Evolutionary conservation across 1,139 yeast species (phyloP).

Genomic region (Meyerozyma guilliermondii): DNA sequence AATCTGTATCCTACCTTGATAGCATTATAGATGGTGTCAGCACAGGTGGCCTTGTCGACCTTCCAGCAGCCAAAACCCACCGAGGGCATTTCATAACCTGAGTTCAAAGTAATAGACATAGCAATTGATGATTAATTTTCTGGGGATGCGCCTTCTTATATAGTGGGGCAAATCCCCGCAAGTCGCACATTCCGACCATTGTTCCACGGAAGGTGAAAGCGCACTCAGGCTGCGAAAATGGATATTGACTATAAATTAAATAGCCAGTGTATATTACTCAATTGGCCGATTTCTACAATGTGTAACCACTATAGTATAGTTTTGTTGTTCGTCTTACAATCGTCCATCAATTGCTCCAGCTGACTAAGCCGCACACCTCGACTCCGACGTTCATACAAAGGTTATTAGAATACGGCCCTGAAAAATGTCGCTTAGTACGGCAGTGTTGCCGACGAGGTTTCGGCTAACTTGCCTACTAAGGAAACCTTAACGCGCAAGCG

Average conservation of each 20-base stretch:
- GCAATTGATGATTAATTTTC: background rate
- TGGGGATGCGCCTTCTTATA: constrained; percentile 1
- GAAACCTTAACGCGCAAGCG: background rate
- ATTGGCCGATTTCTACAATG: no score
- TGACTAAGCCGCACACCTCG: background rate
- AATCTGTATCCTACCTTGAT: constrained; percentile 69
- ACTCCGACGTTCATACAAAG: no score
- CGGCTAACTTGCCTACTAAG: background rate
- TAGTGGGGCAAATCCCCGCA: background rate
- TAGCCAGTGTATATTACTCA: no score
- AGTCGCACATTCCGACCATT: background rate
- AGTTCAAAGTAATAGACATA: constrained; percentile 47
- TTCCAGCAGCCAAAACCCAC: constrained; percentile 72
- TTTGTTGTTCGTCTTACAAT: no score
- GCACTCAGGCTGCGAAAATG: background rate
- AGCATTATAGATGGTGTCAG: constrained; percentile 59
- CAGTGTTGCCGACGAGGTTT: background rate
- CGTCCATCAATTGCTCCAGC: background rate
- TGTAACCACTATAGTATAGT: no score
- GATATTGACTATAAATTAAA: no score
- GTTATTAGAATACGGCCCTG: background rate
- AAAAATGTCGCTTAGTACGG: background rate
- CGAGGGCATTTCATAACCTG: constrained; percentile 57
- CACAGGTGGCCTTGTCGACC: constrained; percentile 50
- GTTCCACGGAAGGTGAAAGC: background rate